A percentile compares a stretch with the other conserved stretches of the same genome.
Conservation (phyloP, 2,329 filamentous ascomycete genomes). For the Trichoderma koningiopsis region DNA sequence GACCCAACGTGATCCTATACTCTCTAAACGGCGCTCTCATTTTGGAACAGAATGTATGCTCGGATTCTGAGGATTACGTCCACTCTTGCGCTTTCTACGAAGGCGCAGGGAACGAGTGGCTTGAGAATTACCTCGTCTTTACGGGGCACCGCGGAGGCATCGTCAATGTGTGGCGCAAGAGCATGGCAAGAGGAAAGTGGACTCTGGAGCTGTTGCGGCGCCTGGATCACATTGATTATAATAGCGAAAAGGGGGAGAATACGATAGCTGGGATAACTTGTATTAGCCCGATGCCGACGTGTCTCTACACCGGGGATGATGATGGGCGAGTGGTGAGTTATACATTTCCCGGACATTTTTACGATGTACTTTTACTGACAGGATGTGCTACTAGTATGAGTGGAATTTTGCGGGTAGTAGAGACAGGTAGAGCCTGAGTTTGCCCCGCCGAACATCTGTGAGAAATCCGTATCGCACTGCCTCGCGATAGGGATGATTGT, state of each 20-base stretch:
- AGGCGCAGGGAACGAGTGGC: constrained; percentile 85
- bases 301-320: constrained; percentile 93
- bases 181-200: constrained; percentile 65
- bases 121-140: constrained; percentile 82
- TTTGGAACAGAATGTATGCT: constrained; percentile 79
- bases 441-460: constrained; percentile 25
- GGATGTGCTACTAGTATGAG: constrained; percentile 54
- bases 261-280: constrained; percentile 76
- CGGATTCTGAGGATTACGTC: constrained; percentile 70
- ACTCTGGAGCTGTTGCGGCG: constrained; percentile 76
- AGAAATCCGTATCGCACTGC: constrained; percentile 5
- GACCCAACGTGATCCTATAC: constrained; percentile 74
- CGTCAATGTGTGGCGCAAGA: constrained; percentile 74
- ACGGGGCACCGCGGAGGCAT: constrained; percentile 84
- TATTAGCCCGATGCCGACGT: constrained; percentile 77
- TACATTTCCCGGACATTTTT: background rate
- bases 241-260: constrained; percentile 60
- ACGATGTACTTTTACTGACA: constrained; percentile 21
- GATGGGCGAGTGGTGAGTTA: constrained; percentile 76
- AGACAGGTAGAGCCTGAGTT: constrained; percentile 53
- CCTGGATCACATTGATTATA: constrained; percentile 75
- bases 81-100: constrained; percentile 90
- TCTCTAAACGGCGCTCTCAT: constrained; percentile 85
- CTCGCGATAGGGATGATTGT: constrained; percentile 5
- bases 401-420: constrained; percentile 62